Percentiles rank a stretch among this genome's conserved stretches.
Conservation (phyloP, 2,329 filamentous ascomycete species). For the Trichoderma sp. region DNA sequence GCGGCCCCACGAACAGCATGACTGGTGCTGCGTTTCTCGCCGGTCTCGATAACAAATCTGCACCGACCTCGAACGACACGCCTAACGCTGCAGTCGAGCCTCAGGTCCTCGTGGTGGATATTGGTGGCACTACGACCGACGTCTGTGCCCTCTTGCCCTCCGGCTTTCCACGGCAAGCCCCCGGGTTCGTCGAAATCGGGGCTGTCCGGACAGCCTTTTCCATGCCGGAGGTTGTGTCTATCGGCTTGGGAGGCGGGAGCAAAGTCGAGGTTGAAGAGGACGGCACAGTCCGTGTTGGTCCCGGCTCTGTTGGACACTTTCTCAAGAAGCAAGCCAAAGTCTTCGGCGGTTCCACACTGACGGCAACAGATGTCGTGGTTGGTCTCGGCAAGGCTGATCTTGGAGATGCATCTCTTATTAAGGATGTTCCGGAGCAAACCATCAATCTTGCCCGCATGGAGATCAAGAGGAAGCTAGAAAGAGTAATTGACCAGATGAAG, state of each 20-base stretch:
- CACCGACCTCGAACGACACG: conserved; percentile 5
- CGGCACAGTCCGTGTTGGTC: conserved; percentile 46
- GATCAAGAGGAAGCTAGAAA: conserved; percentile 49
- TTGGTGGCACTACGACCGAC: conserved; percentile 62
- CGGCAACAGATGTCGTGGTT: conserved; percentile 53
- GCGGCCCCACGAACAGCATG: conserved; percentile 54
- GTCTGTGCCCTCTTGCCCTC: conserved; percentile 56
- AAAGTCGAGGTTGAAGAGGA: conserved; percentile 29
- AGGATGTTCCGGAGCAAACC: conserved; percentile 25
- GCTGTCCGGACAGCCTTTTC: conserved; percentile 60
- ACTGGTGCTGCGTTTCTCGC: conserved; percentile 54
- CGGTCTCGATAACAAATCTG: conserved; percentile 38
- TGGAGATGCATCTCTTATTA: conserved; percentile 32
- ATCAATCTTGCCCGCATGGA: conserved; percentile 30
- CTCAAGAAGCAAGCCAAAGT: conserved; percentile 47
- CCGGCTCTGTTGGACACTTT: conserved; percentile 54
- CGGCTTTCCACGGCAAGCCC: conserved; percentile 59
- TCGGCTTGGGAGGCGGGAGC: conserved; percentile 56
- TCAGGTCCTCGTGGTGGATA: conserved; percentile 52
- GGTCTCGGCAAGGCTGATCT: conserved; percentile 34
- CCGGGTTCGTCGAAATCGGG: conserved; percentile 56
- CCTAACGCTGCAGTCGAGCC: conserved; percentile 22
- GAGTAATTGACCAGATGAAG: conserved; percentile 55
- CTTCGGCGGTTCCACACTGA: conserved; percentile 54
- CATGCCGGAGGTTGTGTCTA: conserved; percentile 54